Base-by-base conservation (phyloP, 495 filamentous ascomycete species). In the Sabuloglossum arenarium region DNA sequence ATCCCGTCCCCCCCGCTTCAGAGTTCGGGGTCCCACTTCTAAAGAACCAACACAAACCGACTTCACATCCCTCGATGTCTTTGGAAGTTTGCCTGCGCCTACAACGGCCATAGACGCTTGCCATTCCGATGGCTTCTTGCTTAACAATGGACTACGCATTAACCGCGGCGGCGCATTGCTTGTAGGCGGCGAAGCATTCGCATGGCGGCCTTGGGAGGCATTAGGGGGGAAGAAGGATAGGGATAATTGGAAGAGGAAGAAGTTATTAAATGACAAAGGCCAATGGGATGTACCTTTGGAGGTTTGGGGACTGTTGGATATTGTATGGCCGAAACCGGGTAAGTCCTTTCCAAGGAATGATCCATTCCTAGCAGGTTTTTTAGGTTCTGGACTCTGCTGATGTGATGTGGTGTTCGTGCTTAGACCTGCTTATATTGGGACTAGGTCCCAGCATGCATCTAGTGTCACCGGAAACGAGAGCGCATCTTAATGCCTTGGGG, bases 291-390 rank as follows among this genome's bases (percentile, higher is more conserved):
- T 90, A 6, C 70, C 71, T 6, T 64, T 71, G 47, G 81, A 82
- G 60, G 82, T 71, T 31, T 93, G 87, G 75, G 88, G 85, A 0
- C 45, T 94, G 52, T 68, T 98, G 66, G 77, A 77, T 37, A 45
- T 88, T 59, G 72, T 94, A 27, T 94, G 85, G 85, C 91, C 91
- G 58, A 82, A 91, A 66, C 91, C 91, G 62, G 88, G 88, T 94
- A 70, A 56, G 80, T 72, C 58, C 27, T 53, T n/a, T 23, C 54
- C 16, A 21, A 8, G 0, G 3, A 12, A 37, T 30, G 49, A 43
- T 43, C 46, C 28, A 31, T 54, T 63, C 49, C 56, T 23, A 54
- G 53, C 46, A 56, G 43, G 34, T 46, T 57, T 46, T 51, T 29
- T 45, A 45, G n/a, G n/a, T n/a, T n/a, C n/a, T n/a, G n/a, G n/a